Evolutionary conservation across 23 red algal genomes (phyloP).

Genomic region (Gracilaria domingensis): DNA sequence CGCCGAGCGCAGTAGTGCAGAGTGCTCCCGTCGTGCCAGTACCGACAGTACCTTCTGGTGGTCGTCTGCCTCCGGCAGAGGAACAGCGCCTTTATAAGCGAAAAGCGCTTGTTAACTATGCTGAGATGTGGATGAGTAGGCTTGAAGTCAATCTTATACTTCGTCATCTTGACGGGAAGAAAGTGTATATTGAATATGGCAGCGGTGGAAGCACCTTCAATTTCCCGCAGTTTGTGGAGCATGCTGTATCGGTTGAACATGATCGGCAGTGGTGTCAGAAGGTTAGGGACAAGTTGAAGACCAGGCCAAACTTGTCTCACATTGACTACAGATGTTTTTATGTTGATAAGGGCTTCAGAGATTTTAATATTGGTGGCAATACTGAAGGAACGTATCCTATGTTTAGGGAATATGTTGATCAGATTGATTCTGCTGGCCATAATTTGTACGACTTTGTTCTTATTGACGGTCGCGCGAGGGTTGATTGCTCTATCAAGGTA

Average conservation of each 20-base stretch:
- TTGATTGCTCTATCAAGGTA: slow-evolving; percentile 51
- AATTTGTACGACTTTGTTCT: slow-evolving; percentile 67
- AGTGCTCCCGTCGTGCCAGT: no score
- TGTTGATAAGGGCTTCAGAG: slow-evolving; percentile 50
- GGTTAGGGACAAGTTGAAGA: slow-evolving; percentile 27
- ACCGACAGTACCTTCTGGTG: no score
- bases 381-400: slow-evolving; percentile 48
- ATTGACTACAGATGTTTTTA: slow-evolving; percentile 32
- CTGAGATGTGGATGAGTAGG: slow-evolving; percentile 44
- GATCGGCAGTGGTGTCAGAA: slow-evolving; percentile 42
- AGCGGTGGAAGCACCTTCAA: slow-evolving; percentile 60
- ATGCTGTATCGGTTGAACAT: slow-evolving; percentile 59
- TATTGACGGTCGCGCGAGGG: slow-evolving; percentile 57
- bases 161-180: slow-evolving; percentile 22
- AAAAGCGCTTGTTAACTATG: slow-evolving; percentile 32
- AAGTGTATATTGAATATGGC: slow-evolving; percentile 56
- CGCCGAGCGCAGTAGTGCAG: no score
- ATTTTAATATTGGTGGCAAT: slow-evolving; percentile 20
- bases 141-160: slow-evolving; percentile 51
- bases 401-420: slow-evolving; percentile 65
- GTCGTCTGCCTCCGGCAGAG: background rate
- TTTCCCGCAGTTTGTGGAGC: slow-evolving; percentile 46
- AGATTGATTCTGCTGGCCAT: slow-evolving; percentile 32
- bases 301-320: background rate
- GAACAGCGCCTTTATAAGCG: slow-evolving; percentile 14